Conservation (phyloP, 352 stramenopile species). For the Globisporangium spinosum region DNA sequence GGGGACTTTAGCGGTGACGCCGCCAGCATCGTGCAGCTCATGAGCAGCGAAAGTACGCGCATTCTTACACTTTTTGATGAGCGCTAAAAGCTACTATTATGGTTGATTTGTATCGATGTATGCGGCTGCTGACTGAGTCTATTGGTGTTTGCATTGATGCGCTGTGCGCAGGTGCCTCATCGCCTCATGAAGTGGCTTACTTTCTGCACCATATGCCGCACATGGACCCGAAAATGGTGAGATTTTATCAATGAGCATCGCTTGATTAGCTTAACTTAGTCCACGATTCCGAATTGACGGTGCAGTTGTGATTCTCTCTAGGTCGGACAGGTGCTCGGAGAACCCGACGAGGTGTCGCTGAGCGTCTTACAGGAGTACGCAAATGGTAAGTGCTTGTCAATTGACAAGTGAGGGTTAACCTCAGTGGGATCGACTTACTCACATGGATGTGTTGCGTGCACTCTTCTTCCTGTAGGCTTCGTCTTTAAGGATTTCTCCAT, state of each 20-base stretch:
- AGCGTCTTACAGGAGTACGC: constrained; percentile 70
- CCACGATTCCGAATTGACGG: background rate
- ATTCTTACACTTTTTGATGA: too few species aligned
- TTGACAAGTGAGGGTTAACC: too few species aligned
- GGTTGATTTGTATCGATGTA: too few species aligned
- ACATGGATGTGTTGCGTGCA: too few species aligned
- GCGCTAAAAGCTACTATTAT: too few species aligned
- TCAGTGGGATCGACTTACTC: background rate
- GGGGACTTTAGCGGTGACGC: constrained; percentile 21
- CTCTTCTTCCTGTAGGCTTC: constrained; percentile 32
- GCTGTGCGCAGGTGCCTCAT: constrained; percentile 26
- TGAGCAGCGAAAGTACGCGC: constrained; percentile 43
- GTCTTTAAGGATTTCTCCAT: constrained; percentile 54
- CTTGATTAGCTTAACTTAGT: background rate
- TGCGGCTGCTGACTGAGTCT: background rate
- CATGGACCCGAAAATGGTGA: constrained; percentile 63
- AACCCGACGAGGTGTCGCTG: constrained; percentile 56
- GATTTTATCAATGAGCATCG: background rate
- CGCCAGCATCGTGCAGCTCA: constrained; percentile 36
- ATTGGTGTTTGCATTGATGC: background rate
- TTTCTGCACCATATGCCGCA: constrained; percentile 66
- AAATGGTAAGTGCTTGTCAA: constrained; percentile 25
- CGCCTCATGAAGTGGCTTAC: constrained; percentile 54
- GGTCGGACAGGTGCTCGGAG: constrained; percentile 61
- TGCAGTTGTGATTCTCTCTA: constrained; percentile 4